phyloP scores from a whole-genome alignment of 1,284 basidiomycete species.

The Irpex sp. region DNA sequence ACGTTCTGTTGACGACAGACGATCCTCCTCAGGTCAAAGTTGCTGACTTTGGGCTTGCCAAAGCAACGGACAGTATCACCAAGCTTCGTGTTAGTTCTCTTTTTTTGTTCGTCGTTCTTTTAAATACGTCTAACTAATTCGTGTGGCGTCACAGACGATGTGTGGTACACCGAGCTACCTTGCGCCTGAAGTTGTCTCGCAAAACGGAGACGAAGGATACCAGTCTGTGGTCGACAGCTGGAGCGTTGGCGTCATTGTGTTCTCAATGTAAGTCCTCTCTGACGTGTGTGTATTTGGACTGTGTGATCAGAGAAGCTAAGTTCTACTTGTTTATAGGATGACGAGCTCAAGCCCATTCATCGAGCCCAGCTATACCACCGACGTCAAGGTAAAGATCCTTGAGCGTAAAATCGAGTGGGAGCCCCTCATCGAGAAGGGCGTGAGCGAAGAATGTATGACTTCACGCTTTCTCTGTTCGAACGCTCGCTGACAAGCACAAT shows the following conservation, averaged over 20 bases:
- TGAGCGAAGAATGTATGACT: constrained; percentile 26
- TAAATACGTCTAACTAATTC: neutral
- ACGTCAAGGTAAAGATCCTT: constrained; percentile 51
- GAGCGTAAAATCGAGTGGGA: constrained; percentile 62
- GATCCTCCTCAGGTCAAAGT: constrained; percentile 72
- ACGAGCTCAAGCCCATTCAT: constrained; percentile 69
- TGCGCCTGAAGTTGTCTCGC: constrained; percentile 85
- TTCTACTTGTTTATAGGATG: constrained; percentile 44
- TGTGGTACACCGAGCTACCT: constrained; percentile 85
- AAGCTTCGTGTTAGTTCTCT: constrained; percentile 54
- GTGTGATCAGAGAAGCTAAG: neutral
- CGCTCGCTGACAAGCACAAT: neutral
- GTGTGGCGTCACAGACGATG: constrained; percentile 61
- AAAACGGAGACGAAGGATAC: constrained; percentile 68
- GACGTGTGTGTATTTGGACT: constrained; percentile 11
- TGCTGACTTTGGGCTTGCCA: constrained; percentile 92
- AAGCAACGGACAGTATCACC: constrained; percentile 74
- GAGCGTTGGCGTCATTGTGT: constrained; percentile 92
- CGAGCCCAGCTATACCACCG: constrained; percentile 55
- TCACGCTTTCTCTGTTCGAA: too few relatives aligned
- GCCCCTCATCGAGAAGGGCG: constrained; percentile 35
- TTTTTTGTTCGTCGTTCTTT: neutral
- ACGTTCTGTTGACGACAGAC: constrained; percentile 69
- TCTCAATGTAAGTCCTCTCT: constrained; percentile 5
- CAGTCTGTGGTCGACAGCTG: constrained; percentile 86